Evolutionary conservation across 495 filamentous ascomycete species (phyloP).

Genomic region (Penicillium pancosmium): DNA sequence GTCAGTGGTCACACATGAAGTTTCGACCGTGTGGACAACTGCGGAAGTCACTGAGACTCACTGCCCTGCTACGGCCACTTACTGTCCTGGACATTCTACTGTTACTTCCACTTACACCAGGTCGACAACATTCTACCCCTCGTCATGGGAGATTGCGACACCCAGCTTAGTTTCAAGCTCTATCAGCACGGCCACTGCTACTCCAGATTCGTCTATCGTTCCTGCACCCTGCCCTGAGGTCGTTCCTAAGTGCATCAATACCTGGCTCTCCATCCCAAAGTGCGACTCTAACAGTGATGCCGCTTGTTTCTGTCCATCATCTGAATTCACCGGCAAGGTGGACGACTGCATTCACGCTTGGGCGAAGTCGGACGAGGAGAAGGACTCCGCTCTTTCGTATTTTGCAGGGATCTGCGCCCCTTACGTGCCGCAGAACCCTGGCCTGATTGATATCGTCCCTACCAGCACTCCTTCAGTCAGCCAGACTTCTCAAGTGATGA

Average conservation of each 20-base stretch:
- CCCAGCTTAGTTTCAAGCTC: conserved; percentile 30
- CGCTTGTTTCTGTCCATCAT: conserved; percentile 83
- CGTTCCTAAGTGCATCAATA: conserved; percentile 91
- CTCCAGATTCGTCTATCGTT: conserved; percentile 6
- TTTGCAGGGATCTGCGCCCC: conserved; percentile 88
- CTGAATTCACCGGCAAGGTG: conserved; percentile 74
- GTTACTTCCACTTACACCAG: conserved; percentile 54
- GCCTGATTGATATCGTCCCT: conserved; percentile 72
- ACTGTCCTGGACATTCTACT: conserved; percentile 57
- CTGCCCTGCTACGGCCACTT: conserved; percentile 57
- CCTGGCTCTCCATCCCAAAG: conserved; percentile 73
- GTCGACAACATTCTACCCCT: conserved; percentile 61
- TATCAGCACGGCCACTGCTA: conserved; percentile 10
- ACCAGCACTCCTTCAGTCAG: conserved; percentile 38
- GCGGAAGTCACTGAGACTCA: conserved; percentile 56
- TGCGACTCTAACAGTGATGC: conserved; percentile 85
- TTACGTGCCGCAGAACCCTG: conserved; percentile 75
- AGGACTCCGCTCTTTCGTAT: conserved; percentile 72
- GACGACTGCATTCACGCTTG: conserved; percentile 79
- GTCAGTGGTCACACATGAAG: conserved; percentile 9
- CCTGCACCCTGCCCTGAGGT: conserved; percentile 61
- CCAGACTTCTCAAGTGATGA: too few species aligned
- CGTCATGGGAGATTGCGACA: conserved; percentile 18
- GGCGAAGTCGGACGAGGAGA: conserved; percentile 62
- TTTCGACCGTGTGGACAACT: conserved; percentile 56